A percentile compares a stretch with the other conserved stretches of the same genome.
phyloP scores from a whole-genome alignment of 176 grass and related monocot genomes.

The Bromus sterilis region DNA sequence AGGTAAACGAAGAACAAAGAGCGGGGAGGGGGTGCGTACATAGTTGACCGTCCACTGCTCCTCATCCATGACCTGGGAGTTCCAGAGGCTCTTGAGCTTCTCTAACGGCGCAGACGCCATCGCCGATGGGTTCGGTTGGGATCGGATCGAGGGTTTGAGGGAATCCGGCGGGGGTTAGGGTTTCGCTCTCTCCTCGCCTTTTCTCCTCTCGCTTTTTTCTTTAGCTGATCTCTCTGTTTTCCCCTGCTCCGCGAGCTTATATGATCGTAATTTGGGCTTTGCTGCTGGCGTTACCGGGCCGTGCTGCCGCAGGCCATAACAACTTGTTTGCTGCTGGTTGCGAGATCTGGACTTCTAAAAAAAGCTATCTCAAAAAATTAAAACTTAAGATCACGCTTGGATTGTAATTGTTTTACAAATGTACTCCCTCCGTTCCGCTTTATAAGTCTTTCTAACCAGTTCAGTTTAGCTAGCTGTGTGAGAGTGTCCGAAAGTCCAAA shows the following conservation, averaged over 20 bases:
- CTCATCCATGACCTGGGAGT: constrained; percentile 58
- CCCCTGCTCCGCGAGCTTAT: neutral
- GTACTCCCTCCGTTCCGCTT: no score
- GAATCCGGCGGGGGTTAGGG: neutral
- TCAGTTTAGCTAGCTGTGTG: no score
- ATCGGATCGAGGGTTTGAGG: neutral
- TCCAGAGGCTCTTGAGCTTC: constrained; percentile 43
- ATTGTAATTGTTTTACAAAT: no score
- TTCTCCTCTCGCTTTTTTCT: neutral
- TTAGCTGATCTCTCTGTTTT: neutral
- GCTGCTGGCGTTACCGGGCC: neutral
- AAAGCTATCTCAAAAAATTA: no score
- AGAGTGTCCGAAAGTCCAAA: no score
- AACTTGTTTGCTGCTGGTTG: no score
- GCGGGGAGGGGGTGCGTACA: constrained; percentile 1
- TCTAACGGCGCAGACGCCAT: constrained; percentile 38
- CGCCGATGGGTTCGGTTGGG: no score
- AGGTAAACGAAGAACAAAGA: neutral
- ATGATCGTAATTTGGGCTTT: neutral
- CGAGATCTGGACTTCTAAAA: no score
- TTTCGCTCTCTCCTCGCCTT: neutral
- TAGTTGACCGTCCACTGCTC: constrained; percentile 47
- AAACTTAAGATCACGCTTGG: no score
- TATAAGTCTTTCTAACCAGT: no score
- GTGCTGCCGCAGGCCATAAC: neutral